Evolutionary conservation across 345 rosid species (phyloP).

Genomic region (Cardiospermum halicacabum): DNA sequence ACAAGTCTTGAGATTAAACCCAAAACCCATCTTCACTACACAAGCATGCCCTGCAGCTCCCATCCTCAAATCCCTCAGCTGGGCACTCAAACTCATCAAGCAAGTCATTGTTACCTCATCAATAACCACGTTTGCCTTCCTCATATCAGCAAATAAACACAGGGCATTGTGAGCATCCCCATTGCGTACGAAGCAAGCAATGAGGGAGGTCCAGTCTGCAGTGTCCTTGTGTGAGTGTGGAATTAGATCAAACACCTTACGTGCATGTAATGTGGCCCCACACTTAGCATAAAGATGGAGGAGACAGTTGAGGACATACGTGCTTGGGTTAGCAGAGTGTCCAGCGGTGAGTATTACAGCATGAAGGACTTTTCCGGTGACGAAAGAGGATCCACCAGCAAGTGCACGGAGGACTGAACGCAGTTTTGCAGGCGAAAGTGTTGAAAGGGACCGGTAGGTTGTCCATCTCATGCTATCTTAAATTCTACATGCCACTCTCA

Average conservation of each 20-base stretch:
- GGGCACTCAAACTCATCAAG: constrained; percentile 48
- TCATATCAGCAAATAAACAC: constrained; percentile 44
- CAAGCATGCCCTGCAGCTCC: constrained; percentile 64
- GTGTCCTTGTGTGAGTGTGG: constrained; percentile 51
- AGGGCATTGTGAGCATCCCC: constrained; percentile 27
- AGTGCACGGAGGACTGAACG: constrained; percentile 59
- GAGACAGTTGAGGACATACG: constrained; percentile 54
- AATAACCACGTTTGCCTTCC: constrained; percentile 24
- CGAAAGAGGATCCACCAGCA: constrained; percentile 39
- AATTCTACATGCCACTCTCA: background rate
- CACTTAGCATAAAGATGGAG: constrained; percentile 46
- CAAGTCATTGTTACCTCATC: constrained; percentile 63
- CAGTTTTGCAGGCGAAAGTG: constrained; percentile 19
- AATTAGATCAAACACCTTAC: constrained; percentile 64
- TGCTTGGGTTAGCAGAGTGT: constrained; percentile 23
- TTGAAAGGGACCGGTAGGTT: constrained; percentile 10
- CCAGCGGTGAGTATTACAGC: constrained; percentile 56
- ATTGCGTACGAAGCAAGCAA: constrained; percentile 43
- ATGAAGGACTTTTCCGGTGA: constrained; percentile 46
- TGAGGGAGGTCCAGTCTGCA: constrained; percentile 67
- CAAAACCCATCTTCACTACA: constrained; percentile 48
- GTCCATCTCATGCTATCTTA: constrained; percentile 21
- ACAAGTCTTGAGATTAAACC: constrained; percentile 33
- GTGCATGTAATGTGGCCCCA: constrained; percentile 40
- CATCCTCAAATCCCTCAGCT: constrained; percentile 36